These are phyloP conservation scores for Kondoa subrosea DNA, from an alignment of 768 basidiomycete species.

Conservation along the genomic window DNA sequence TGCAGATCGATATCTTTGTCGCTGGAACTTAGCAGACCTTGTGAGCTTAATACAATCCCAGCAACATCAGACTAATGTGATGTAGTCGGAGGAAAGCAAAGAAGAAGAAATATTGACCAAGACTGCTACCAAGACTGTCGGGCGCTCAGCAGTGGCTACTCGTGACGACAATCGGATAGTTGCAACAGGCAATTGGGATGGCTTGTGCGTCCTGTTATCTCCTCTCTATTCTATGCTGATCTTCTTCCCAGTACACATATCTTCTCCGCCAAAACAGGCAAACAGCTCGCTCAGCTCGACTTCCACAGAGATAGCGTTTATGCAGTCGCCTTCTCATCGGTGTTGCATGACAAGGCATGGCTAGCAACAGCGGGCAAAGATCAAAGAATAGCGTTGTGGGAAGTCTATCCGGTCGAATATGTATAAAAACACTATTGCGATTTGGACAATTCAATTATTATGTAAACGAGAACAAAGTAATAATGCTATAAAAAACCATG, in stretches of 20 bases:
- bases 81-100: no score
- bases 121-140: slow-evolving; percentile 9
- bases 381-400: slow-evolving; percentile 55
- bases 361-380: slow-evolving; percentile 52
- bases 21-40: slow-evolving; percentile 22
- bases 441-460: no score
- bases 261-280: slow-evolving; percentile 63
- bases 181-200: slow-evolving; percentile 88
- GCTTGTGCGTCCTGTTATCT: slow-evolving; percentile 46
- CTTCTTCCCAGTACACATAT: slow-evolving; percentile 48
- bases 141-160: slow-evolving; percentile 45
- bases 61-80: no score
- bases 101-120: neutral
- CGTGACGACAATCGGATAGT: slow-evolving; percentile 59
- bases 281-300: slow-evolving; percentile 61
- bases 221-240: neutral
- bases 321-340: slow-evolving; percentile 49
- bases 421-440: no score
- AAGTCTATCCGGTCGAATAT: slow-evolving; percentile 34
- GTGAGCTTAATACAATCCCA: slow-evolving; percentile 1
- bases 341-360: slow-evolving; percentile 41
- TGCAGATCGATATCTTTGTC: slow-evolving; percentile 25
- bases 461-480: no score
- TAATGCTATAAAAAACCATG: no score
- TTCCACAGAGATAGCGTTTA: slow-evolving; percentile 71